Evolutionary conservation across 345 rosid species (phyloP), one percentile per base, ranked within the genome.

Genomic region (Linum lewisii): DNA sequence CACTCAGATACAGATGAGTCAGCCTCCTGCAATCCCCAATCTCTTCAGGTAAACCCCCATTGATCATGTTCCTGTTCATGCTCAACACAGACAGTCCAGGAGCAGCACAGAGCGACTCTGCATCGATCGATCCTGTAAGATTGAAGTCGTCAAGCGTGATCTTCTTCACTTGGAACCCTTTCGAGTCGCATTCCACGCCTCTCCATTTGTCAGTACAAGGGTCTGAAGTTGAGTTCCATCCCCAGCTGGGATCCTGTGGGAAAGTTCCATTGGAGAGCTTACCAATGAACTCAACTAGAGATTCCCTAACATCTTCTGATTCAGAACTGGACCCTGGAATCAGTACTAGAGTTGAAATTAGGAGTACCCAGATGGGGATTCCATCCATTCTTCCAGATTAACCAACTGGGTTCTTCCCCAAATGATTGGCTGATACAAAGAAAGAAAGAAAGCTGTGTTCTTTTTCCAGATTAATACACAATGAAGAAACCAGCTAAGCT

Each of bases 221-320:
- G 66, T 79, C 86, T 14, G 83, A 77, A 63, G 63, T 67, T 25
- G 24, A 25, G 72, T 69, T 74, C 87, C 91, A 85, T 19, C 82
- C 87, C 75, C 74, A 79, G 7, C 25, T 68, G 4, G 8, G 29
- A 21, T 54, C 68, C 18, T 56, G 64, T 8, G 21, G 55, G 13
- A 20, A 62, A 55, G 59, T 75, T 21, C 67, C 81, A 20, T 58
- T 68, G 5, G 85, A 73, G 38, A 85, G 78, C 23, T 70, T 71
- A 19, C 61, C 71, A 78, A 80, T 72, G 79, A 85, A 82, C 51
- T 42, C 64, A 25, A 82, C 67, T 44, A 80, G 58, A 8, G 82
- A 69, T 8, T 32, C 45, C 67, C 54, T 78, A 68, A 75, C 80
- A 29, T 58, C 64, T 34, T 66, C 67, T 19, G 77, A 76, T 36